These are phyloP conservation scores for Hygrocybe punicea DNA, from an alignment of 768 basidiomycete species.

Conservation along the genomic window DNA sequence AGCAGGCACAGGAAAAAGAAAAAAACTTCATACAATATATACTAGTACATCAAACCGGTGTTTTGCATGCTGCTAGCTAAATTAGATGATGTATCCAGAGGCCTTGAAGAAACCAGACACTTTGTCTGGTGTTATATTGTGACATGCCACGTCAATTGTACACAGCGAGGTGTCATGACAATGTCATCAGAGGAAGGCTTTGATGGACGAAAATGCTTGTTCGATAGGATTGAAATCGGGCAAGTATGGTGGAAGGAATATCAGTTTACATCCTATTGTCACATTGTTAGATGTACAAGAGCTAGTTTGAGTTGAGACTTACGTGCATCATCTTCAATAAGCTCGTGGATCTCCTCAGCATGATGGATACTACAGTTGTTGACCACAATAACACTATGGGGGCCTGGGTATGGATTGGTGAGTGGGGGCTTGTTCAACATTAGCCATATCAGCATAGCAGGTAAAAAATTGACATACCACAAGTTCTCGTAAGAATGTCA, in stretches of 20 bases:
- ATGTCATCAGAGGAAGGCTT: conserved; percentile 20
- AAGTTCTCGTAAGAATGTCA: conserved; percentile 30
- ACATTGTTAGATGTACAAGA: neutral
- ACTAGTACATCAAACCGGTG: neutral
- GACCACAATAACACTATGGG: conserved; percentile 36
- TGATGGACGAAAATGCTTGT: conserved; percentile 30
- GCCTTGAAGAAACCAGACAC: conserved; percentile 14
- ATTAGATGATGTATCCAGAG: conserved; percentile 15
- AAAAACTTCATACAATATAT: neutral
- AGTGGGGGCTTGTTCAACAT: neutral
- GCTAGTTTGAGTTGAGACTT: conserved; percentile 1
- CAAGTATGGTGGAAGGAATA: conserved; percentile 32
- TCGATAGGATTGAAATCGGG: conserved; percentile 38
- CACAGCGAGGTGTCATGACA: conserved; percentile 2
- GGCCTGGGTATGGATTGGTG: conserved; percentile 31
- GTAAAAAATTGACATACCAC: conserved; percentile 20
- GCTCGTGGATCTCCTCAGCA: conserved; percentile 27
- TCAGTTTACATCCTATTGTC: conserved; percentile 4
- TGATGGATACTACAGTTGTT: conserved; percentile 44
- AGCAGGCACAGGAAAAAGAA: neutral
- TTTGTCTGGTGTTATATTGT: conserved; percentile 12
- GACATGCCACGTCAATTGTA: conserved; percentile 9
- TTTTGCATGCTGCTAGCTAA: neutral
- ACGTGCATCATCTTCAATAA: conserved; percentile 31
- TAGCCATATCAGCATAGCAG: conserved; percentile 7